Conservation (phyloP, 495 filamentous ascomycete species). For the Viridothelium virens region DNA sequence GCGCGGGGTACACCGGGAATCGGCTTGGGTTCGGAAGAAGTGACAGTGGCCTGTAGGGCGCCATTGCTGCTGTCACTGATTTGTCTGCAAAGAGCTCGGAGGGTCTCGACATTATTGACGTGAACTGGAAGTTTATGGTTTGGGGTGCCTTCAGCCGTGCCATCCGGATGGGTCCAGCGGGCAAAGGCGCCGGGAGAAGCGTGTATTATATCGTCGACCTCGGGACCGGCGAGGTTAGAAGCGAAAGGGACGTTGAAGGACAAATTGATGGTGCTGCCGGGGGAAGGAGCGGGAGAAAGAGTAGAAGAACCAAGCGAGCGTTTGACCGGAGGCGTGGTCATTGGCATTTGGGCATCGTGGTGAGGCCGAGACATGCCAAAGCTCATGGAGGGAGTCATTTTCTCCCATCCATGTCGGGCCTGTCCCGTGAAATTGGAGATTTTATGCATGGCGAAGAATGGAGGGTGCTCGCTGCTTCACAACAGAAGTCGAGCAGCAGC, state of each 20-base stretch:
- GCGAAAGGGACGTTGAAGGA: conserved; percentile 95
- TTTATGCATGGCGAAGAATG: conserved; percentile 64
- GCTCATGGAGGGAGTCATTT: conserved; percentile 65
- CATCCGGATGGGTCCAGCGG: conserved; percentile 86
- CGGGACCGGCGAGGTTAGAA: conserved; percentile 81
- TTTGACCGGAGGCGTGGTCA: conserved; percentile 57
- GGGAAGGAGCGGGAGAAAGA: conserved; percentile 34
- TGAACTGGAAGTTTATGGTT: conserved; percentile 85
- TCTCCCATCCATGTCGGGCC: conserved; percentile 86
- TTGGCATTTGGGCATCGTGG: conserved; percentile 59
- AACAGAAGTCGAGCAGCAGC: neutral
- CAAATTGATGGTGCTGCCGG: conserved; percentile 45
- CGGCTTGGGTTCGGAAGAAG: conserved; percentile 72
- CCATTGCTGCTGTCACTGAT: conserved; percentile 63
- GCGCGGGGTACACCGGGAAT: conserved; percentile 57
- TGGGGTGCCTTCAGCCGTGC: conserved; percentile 69
- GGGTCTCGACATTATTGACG: conserved; percentile 66
- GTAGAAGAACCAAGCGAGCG: conserved; percentile 42
- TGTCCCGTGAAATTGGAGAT: conserved; percentile 74
- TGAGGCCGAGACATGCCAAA: conserved; percentile 57
- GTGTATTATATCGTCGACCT: conserved; percentile 84
- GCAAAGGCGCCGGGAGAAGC: conserved; percentile 73
- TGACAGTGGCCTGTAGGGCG: conserved; percentile 70
- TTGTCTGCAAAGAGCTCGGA: conserved; percentile 69
- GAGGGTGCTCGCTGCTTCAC: conserved; percentile 1